Base-by-base conservation (phyloP, 192 early-diverging fungal species). In the Backusella liffmaniae region DNA sequence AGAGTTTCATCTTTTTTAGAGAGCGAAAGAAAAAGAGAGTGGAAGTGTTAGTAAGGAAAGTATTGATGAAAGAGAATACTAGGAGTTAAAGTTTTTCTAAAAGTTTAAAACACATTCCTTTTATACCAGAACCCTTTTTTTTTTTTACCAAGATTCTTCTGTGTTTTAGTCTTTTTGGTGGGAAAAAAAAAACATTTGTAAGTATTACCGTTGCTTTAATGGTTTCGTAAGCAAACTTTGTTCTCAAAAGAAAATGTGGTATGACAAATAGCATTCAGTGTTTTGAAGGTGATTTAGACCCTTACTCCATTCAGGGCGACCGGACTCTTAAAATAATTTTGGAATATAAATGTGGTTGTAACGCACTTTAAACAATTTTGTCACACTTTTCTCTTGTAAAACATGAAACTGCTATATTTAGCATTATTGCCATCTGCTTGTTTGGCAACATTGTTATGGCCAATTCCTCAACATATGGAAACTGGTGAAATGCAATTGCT, bases 361-460 rank as follows among this genome's bases (percentile, higher is more conserved):
- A 23, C 56, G 56, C 29, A 23, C 23, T 62, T 62, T 62, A 62
- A 62, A 62, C 56, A 62, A 26, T 26, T 62, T 13, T 62, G 56
- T 62, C 26, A 62, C 12, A 62, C 56, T 12, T 62, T 62, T 62
- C 56, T 62, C 23, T 62, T 29, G 56, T 62, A 62, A 62, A 62
- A 62, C 56, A 62, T 62, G 56, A 62, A 62, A 62, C 23, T 26
- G 26, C 56, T 62, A 62, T 62, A 62, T 62, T 62, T 62, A 29
- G 56, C 56, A 29, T 13, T 62, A 23, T 62, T 62, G 56, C 56
- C 56, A 62, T 62, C 56, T 62, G 56, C 23, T 29, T 62, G 23
- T 62, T 62, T 62, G 56, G 56, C 56, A 62, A 62, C 26, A 26
- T 69, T 73, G 10, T 5, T 78, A 67, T 78, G 77, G 77, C 77